Evolutionary conservation across 2,329 filamentous ascomycete species (phyloP).

Genomic region (Cytospora mali): DNA sequence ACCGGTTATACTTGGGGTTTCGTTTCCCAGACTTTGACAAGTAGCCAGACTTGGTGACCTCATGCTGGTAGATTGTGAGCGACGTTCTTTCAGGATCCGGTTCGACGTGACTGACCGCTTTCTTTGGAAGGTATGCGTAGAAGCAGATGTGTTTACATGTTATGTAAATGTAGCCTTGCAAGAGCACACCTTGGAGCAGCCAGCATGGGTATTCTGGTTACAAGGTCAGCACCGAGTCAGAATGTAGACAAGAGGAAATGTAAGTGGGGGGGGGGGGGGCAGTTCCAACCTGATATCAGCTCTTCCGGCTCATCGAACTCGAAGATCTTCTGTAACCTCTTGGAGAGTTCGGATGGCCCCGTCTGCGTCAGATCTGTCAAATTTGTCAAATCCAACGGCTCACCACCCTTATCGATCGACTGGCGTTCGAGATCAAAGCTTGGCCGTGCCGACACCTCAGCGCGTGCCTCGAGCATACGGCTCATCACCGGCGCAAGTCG

Average conservation of each 20-base stretch:
- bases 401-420: conserved; percentile 44
- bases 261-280: neutral
- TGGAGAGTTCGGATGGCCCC: conserved; percentile 64
- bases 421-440: conserved; percentile 58
- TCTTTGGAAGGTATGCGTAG: conserved; percentile 95
- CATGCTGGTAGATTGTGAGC: conserved; percentile 53
- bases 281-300: conserved; percentile 69
- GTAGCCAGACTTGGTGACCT: conserved; percentile 82
- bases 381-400: conserved; percentile 37
- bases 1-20: conserved; percentile 84
- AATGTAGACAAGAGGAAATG: neutral
- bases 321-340: conserved; percentile 80
- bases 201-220: conserved; percentile 84
- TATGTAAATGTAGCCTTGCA: conserved; percentile 96
- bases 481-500: conserved; percentile 73
- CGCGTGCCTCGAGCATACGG: conserved; percentile 73
- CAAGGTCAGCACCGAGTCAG: conserved; percentile 26
- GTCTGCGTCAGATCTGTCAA: too few species aligned
- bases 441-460: conserved; percentile 61
- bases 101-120: conserved; percentile 61
- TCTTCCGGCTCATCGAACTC: conserved; percentile 80
- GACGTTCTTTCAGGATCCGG: neutral
- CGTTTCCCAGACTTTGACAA: conserved; percentile 85
- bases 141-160: conserved; percentile 93
- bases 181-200: conserved; percentile 84